A percentile compares a stretch with the other conserved stretches of the same genome.
These are phyloP conservation scores for Yamadazyma kitorensis DNA, from an alignment of 805 yeast species.

Conservation along the genomic window DNA sequence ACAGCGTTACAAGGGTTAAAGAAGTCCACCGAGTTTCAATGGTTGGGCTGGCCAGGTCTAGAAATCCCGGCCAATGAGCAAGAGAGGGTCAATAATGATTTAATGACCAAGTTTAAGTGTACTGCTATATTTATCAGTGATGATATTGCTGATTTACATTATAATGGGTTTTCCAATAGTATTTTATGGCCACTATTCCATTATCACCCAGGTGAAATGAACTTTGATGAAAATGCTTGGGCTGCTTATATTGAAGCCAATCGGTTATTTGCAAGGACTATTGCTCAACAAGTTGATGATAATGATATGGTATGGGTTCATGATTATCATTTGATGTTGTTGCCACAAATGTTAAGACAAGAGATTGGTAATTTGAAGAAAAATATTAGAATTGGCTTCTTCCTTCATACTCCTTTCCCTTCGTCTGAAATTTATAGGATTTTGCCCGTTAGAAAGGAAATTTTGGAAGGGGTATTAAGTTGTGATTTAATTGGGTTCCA, in stretches of 20 bases:
- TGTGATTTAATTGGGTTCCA: constrained; percentile 97
- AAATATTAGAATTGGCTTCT: constrained; percentile 83
- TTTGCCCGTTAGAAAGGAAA: constrained; percentile 91
- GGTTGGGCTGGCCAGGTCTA: constrained; percentile 97
- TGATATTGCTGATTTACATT: constrained; percentile 90
- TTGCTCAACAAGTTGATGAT: constrained; percentile 67
- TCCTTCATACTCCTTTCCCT: constrained; percentile 97
- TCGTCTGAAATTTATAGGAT: constrained; percentile 94
- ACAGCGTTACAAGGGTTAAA: constrained; percentile 92
- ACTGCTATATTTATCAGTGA: constrained; percentile 87
- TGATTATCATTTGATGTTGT: constrained; percentile 93
- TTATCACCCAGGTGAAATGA: constrained; percentile 99
- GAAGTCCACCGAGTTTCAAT: constrained; percentile 78
- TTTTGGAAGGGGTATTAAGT: constrained; percentile 84
- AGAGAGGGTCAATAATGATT: constrained; percentile 62
- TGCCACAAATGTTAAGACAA: constrained; percentile 82
- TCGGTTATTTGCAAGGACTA: constrained; percentile 69
- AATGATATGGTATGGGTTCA: constrained; percentile 96
- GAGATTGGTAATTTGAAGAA: constrained; percentile 47
- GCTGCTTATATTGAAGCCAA: constrained; percentile 96
- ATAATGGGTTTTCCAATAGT: constrained; percentile 92
- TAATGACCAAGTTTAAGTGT: constrained; percentile 77
- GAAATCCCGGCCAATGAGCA: constrained; percentile 81
- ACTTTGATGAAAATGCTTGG: constrained; percentile 97
- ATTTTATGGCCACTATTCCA: constrained; percentile 98